Base-by-base conservation (phyloP, 371 early-diverging fungal genomes). In the Nosema muscidifuracis region DNA sequence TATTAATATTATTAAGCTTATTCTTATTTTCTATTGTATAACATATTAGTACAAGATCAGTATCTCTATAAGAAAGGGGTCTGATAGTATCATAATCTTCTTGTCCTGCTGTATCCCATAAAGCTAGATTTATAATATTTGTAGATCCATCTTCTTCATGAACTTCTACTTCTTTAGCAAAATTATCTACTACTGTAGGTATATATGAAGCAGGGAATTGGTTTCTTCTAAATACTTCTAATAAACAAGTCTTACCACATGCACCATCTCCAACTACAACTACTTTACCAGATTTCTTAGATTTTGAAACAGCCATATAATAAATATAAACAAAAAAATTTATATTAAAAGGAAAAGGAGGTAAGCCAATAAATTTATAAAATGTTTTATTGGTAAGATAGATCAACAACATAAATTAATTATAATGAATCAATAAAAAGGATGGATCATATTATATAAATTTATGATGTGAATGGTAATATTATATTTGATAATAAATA, bases 101-200 rank as follows among this genome's bases (percentile, higher is more conserved):
- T 67, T 84, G 84, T n/a, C 84, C 84, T 26, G 84, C 77, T 0
- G 81, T 81, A 77, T 85, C 85, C 85, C 85, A 85, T 3, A 85
- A 71, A 0, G 85, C 85, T 40, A 85, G 50, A 1, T 76, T 62
- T 2, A 85, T 80, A 16, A 22, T 51, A 2, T 68, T 73, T 4
- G 67, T 69, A 44, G 71, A 66, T 24, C 42, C 67, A 36, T 51
- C 10, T 31, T 16, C 33, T 9, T 18, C 38, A 7, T 31, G 9
- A 20, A 30, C 24, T 30, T 78, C 12, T 20, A 82, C 77, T 22
- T 73, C 75, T 61, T 78, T 84, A 1, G 80, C 76, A 72, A 83
- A 84, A 58, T 84, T 84, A 57, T 84, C 84, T 20, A 84, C 83
- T 18, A 84, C 83, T 16, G 84, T 84, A 0, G 84, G 83, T 16